A percentile compares a stretch with the other conserved stretches of the same genome.
Conservation (phyloP, 176 grass and related monocot species). For the Alopecurus myosuroides region DNA sequence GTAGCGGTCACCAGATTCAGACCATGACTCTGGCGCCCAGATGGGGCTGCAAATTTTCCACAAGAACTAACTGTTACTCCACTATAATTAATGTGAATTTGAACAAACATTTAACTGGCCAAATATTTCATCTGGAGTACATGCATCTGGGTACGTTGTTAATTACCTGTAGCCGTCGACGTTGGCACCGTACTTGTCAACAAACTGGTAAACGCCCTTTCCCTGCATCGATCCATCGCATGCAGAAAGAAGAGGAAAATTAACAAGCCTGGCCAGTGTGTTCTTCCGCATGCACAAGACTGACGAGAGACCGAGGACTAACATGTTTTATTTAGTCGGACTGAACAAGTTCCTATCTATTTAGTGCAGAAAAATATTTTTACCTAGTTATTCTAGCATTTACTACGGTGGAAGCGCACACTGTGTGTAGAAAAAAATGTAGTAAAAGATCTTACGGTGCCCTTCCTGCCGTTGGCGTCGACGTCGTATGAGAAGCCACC, state of each 20-base stretch:
- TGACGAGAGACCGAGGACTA: background rate
- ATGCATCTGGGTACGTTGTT: background rate
- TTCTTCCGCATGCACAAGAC: background rate
- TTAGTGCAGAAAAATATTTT: too few species aligned
- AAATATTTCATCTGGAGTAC: background rate
- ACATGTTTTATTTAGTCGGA: background rate
- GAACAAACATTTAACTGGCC: background rate
- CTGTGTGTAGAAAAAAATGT: background rate
- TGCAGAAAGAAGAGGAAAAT: background rate
- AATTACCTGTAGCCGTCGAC: conserved; percentile 76
- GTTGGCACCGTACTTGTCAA: conserved; percentile 98
- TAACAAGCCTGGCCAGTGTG: background rate
- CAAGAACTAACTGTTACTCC: background rate
- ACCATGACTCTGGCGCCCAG: conserved; percentile 67
- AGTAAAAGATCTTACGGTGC: conserved; percentile 20
- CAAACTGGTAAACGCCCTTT: conserved; percentile 87
- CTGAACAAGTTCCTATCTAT: background rate
- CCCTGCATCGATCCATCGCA: conserved; percentile 34
- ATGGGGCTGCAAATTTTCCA: conserved; percentile 66
- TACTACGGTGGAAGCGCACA: too few species aligned
- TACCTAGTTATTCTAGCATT: too few species aligned
- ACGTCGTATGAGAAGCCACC: conserved; percentile 38
- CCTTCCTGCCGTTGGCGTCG: conserved; percentile 62
- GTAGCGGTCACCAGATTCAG: conserved; percentile 67
- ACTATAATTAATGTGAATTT: background rate